Conservation (phyloP, 345 rosid genomes). For the Cochlearia excelsa region DNA sequence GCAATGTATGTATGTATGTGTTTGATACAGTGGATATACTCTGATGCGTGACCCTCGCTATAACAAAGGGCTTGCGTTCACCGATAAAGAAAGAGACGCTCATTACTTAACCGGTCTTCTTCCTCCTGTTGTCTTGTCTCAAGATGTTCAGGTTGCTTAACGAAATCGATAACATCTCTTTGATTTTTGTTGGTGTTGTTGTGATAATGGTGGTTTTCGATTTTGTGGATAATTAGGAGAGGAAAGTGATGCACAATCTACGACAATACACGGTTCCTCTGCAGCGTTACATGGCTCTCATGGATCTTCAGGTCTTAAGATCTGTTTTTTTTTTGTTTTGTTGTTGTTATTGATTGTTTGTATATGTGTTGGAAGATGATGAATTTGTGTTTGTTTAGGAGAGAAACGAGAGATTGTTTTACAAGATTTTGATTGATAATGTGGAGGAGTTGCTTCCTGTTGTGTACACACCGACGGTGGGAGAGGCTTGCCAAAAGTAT, state of each 20-base stretch:
- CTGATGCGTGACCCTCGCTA: slow-evolving; percentile 86
- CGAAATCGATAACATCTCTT: no score
- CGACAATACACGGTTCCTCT: slow-evolving; percentile 81
- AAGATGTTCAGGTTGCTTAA: slow-evolving; percentile 65
- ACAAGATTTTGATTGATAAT: slow-evolving; percentile 85
- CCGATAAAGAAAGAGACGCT: slow-evolving; percentile 83
- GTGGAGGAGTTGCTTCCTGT: slow-evolving; percentile 91
- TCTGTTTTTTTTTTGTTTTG: not conserved
- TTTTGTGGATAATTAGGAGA: slow-evolving; percentile 36
- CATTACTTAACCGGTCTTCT: slow-evolving; percentile 91
- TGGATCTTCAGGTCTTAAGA: slow-evolving; percentile 76
- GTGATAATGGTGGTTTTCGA: not conserved
- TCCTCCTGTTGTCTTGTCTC: slow-evolving; percentile 67
- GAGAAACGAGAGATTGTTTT: slow-evolving; percentile 86
- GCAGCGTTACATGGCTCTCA: slow-evolving; percentile 85
- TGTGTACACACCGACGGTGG: slow-evolving; percentile 96
- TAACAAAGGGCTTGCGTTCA: slow-evolving; percentile 90
- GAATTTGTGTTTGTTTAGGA: slow-evolving; percentile 48
- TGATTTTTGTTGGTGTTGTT: not conserved
- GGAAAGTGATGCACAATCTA: slow-evolving; percentile 66
- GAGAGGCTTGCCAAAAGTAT: slow-evolving; percentile 97
- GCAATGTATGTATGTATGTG: not conserved
- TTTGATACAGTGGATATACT: slow-evolving; percentile 57
- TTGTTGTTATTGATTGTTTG: not conserved
- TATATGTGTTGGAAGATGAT: slow-evolving; percentile 2